Evolutionary conservation across 768 basidiomycete genomes (phyloP), one percentile per base, ranked within the genome.

Genomic region (Mycena leptocephala): DNA sequence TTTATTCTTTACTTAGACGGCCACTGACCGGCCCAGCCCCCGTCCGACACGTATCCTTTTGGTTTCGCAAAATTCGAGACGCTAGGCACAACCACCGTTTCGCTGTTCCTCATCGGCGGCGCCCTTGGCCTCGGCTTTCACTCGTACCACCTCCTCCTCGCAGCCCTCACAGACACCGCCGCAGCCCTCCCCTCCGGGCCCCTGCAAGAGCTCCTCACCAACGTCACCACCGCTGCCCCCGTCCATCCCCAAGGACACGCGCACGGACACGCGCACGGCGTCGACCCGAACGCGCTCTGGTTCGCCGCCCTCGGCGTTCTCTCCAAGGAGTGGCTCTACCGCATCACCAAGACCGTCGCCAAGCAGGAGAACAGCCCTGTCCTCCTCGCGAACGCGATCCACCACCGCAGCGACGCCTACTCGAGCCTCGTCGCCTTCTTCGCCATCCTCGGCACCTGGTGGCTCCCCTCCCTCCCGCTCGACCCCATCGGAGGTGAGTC

Each of bases 231-330:
- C 20, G 86, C 88, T 41, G 92, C 91, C 28, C 90, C 92, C n/a
- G 81, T 78, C 85, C 66, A 82, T 22, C 90, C 92, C 37, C 92
- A 95, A 80, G 86, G 79, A 43, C 92, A 93, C 79, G 85, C 86
- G 3, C 92, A 93, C 74, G 85, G 86, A 1, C 91, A 87, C 46
- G 84, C 86, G 7, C 88, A 77, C 33, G 77, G 70, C 59, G 74
- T 98, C 7, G 97, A 98, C 82, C 95, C 96, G 51, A 97, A 99
- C 81, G 98, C 98, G 24, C 97, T 97, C 33, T 99, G 97, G 97
- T 97, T 99, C 80, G 98, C 98, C 10, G 92, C 92, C 1, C 80
- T 92, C 26, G 93, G 95, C 77, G 92, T 99, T 3, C 63, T 96
- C 5, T 84, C 90, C 75, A 99, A 99, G 82, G 98, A 99, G 84